Evolutionary conservation across 2,329 filamentous ascomycete genomes (phyloP), one percentile per base, ranked within the genome.

Genomic region (Phialemonium atrogriseum): DNA sequence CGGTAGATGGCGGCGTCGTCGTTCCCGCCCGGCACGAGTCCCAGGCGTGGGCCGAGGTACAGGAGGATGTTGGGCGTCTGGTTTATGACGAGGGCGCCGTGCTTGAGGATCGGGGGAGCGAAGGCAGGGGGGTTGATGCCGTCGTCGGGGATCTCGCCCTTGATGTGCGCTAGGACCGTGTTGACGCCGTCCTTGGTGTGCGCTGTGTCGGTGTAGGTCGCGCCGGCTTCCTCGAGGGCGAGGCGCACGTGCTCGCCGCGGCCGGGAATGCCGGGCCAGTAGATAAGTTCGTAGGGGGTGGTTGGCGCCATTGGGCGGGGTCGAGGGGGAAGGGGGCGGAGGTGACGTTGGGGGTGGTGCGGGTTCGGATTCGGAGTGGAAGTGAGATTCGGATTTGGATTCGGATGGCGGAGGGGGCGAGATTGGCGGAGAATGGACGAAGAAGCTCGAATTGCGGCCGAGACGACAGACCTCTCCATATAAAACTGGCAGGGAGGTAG

Each of bases 211-310:
- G 55, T 72, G 62, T 85, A 88, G 4, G 68, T 52, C 1, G 71
- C 71, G 12, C 69, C 68, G 13, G 74, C 66, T 32, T 81, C 80
- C 58, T 88, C 83, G 42, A 89, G 73, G 11, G 68, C 68, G 9
- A 89, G 70, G 14, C 84, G 81, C 49, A 87, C 60, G 52, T 76
- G 74, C 51, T 89, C 84, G 39, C 77, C 84, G 29, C 84, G 79
- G 24, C 84, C 84, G 20, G 84, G 84, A 16, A 85, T 59, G 12
- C 55, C 56, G 12, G 80, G 79, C 72, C 80, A 84, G 67, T 87
- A 87, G 49, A 84, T 63, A 35, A 84, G 68, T 41, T 78, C 64
- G 50, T 80, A 83, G 1, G 65, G 59, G 21, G 21, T 23, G 21
- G 21, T 23, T 23, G 21, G 9, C 21, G n/a, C n/a, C 8, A n/a